These are phyloP conservation scores for Phaeotremella skinneri DNA, from an alignment of 768 basidiomycete species.

Conservation along the genomic window DNA sequence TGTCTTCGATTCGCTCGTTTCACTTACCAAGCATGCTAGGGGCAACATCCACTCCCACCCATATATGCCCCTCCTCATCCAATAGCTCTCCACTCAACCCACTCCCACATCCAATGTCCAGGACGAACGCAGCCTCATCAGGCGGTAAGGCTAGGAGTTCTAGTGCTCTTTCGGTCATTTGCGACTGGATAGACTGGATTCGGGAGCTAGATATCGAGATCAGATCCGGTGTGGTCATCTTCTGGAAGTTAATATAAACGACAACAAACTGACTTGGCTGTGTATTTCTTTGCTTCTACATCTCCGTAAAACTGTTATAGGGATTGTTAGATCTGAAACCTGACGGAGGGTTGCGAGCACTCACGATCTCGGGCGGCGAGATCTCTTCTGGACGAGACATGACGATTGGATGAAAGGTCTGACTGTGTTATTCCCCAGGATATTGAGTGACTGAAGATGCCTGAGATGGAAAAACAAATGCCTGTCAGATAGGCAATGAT, in stretches of 20 bases:
- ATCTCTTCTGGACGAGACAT: slow-evolving; percentile 88
- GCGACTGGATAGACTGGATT: slow-evolving; percentile 91
- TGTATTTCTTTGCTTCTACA: slow-evolving; percentile 91
- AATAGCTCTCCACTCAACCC: slow-evolving; percentile 94
- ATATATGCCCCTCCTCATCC: slow-evolving; percentile 87
- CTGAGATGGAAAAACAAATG: background rate
- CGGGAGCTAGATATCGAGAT: slow-evolving; percentile 64
- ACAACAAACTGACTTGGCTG: slow-evolving; percentile 68
- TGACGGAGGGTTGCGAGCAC: slow-evolving; percentile 35
- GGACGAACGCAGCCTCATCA: slow-evolving; percentile 74
- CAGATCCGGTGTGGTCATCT: background rate
- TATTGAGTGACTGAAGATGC: background rate
- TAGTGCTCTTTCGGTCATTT: slow-evolving; percentile 94
- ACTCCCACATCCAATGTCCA: slow-evolving; percentile 97
- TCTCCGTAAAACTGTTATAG: slow-evolving; percentile 87
- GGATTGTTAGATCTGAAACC: slow-evolving; percentile 11
- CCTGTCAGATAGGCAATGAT: background rate
- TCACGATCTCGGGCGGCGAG: slow-evolving; percentile 86
- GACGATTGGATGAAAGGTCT: slow-evolving; percentile 4
- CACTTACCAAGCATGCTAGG: slow-evolving; percentile 92
- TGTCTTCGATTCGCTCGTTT: too few relatives aligned
- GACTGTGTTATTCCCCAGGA: background rate
- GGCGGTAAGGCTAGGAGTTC: slow-evolving; percentile 81
- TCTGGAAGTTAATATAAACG: background rate
- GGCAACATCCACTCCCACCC: slow-evolving; percentile 91